phyloP scores from a whole-genome alignment of 2,329 filamentous ascomycete species.

The Ramichloridium luteum region DNA sequence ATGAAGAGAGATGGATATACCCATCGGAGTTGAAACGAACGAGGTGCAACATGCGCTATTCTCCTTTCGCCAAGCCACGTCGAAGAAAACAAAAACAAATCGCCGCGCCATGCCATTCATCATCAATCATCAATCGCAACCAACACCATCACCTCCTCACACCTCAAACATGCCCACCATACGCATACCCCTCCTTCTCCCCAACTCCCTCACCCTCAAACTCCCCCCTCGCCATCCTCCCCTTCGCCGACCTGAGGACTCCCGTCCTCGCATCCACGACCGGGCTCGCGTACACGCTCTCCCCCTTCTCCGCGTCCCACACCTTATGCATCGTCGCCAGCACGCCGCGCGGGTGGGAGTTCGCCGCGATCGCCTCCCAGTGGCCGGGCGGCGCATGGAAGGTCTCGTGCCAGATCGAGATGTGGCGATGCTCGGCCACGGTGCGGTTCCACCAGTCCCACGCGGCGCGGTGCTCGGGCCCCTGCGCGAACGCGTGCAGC shows the following conservation, averaged over 20 bases:
- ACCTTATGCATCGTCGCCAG: conserved; percentile 16
- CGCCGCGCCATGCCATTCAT: too few relatives aligned
- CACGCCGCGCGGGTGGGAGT: conserved; percentile 27
- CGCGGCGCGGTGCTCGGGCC: conserved; percentile 34
- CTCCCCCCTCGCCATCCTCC: conserved; percentile 23
- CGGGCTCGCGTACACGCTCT: conserved; percentile 20
- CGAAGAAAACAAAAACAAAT: too few relatives aligned
- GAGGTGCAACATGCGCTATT: too few relatives aligned
- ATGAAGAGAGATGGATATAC: too few relatives aligned
- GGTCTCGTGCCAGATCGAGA: conserved; percentile 45
- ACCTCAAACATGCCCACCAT: too few relatives aligned
- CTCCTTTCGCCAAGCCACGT: too few relatives aligned
- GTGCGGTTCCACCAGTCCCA: conserved; percentile 40
- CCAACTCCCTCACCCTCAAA: conserved; percentile 20
- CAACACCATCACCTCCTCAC: background rate
- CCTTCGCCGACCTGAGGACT: conserved; percentile 23
- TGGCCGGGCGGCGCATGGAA: conserved; percentile 33
- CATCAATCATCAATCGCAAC: too few relatives aligned
- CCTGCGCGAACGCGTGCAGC: conserved; percentile 42
- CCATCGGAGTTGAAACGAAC: too few relatives aligned
- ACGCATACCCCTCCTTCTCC: conserved; percentile 11
- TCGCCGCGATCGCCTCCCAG: conserved; percentile 43
- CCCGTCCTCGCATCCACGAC: conserved; percentile 26
- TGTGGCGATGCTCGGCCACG: conserved; percentile 25
- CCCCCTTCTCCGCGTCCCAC: conserved; percentile 12